Evolutionary conservation across 2,329 filamentous ascomycete genomes (phyloP).

Genomic region (Raffaelea ambrosiae): DNA sequence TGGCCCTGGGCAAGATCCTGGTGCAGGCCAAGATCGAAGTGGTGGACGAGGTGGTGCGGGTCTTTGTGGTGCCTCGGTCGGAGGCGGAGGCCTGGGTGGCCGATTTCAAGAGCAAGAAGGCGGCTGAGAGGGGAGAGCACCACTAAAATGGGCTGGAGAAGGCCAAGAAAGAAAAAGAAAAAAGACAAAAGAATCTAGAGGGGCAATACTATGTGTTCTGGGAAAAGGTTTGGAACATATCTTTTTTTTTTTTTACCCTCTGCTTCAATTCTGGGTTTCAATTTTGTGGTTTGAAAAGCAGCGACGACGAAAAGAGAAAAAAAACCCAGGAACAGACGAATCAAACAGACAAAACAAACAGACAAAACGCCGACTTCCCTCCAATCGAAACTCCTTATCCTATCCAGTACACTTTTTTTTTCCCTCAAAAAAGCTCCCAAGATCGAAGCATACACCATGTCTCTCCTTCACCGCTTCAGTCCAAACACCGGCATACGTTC

Average conservation of each 20-base stretch:
- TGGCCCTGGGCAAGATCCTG: slow-evolving; percentile 67
- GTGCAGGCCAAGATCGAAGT: slow-evolving; percentile 68
- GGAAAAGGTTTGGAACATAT: not conserved
- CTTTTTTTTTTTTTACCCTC: not conserved
- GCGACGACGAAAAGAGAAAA: not conserved
- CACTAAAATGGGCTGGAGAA: not conserved
- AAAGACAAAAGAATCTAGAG: too few relatives aligned
- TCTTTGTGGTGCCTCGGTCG: slow-evolving; percentile 71
- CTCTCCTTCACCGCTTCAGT: too few relatives aligned
- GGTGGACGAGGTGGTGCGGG: slow-evolving; percentile 72
- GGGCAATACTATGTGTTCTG: too few relatives aligned
- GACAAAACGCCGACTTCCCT: too few relatives aligned
- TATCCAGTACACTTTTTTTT: not conserved
- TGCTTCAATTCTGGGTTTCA: not conserved
- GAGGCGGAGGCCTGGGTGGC: slow-evolving; percentile 69
- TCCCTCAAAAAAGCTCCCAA: too few relatives aligned
- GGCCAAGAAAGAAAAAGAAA: slow-evolving; percentile 1
- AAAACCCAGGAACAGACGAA: not conserved
- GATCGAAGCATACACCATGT: too few relatives aligned
- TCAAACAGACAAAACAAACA: not conserved
- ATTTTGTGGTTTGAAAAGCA: not conserved
- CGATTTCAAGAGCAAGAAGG: slow-evolving; percentile 73
- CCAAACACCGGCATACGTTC: too few relatives aligned
- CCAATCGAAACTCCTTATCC: not conserved
- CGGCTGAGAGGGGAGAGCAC: slow-evolving; percentile 30